phyloP scores from a whole-genome alignment of 495 filamentous ascomycete species.

The Penicillium cinerascens region DNA sequence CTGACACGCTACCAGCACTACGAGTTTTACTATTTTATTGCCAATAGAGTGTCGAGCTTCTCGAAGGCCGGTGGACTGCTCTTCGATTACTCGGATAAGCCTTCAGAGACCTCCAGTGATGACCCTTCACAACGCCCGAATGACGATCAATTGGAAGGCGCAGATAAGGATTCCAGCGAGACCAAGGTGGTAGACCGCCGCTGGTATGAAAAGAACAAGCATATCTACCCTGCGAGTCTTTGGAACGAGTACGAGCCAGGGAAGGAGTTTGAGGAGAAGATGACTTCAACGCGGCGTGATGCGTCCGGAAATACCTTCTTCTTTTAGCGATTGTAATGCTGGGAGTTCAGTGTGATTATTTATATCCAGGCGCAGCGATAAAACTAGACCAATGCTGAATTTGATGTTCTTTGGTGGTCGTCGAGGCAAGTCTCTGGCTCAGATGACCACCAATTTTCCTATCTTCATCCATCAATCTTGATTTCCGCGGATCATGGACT shows the following conservation, averaged over 20 bases:
- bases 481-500: slow-evolving; percentile 55
- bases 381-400: slow-evolving; percentile 16
- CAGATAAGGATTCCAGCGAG: slow-evolving; percentile 69
- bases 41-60: slow-evolving; percentile 75
- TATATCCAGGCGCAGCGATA: slow-evolving; percentile 9
- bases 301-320: slow-evolving; percentile 89
- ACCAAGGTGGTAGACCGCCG: slow-evolving; percentile 95
- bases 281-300: slow-evolving; percentile 64
- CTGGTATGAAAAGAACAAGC: slow-evolving; percentile 97
- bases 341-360: slow-evolving; percentile 5
- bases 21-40: slow-evolving; percentile 94
- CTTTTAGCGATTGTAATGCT: slow-evolving; percentile 50
- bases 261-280: slow-evolving; percentile 76
- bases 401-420: background rate
- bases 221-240: slow-evolving; percentile 92
- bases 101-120: slow-evolving; percentile 30
- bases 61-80: slow-evolving; percentile 51
- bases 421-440: slow-evolving; percentile 10
- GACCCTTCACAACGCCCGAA: slow-evolving; percentile 46
- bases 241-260: slow-evolving; percentile 95
- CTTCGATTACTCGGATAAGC: slow-evolving; percentile 74
- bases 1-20: slow-evolving; percentile 66
- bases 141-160: slow-evolving; percentile 65
- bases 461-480: slow-evolving; percentile 2
- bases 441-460: slow-evolving; percentile 10